Percentiles rank a stretch among this genome's conserved stretches.
Evolutionary conservation across 1,284 basidiomycete genomes (phyloP).

Genomic region (Clitocybe nebularis): DNA sequence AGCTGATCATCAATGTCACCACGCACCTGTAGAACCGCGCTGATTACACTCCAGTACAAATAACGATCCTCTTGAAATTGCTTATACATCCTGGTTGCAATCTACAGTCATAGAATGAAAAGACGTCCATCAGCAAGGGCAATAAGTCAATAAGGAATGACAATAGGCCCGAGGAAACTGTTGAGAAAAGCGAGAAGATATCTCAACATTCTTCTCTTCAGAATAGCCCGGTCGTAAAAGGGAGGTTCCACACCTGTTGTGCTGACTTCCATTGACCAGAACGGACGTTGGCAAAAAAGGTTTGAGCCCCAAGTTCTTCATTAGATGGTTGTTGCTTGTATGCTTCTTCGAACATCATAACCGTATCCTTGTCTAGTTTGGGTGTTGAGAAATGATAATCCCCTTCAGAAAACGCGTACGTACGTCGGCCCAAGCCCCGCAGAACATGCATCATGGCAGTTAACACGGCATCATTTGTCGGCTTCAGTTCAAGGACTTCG

Average conservation of each 20-base stretch:
- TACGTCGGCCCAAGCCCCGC: conserved; percentile 70
- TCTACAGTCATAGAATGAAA: conserved; percentile 30
- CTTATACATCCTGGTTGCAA: conserved; percentile 75
- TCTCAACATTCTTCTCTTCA: too few relatives aligned
- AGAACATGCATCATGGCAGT: conserved; percentile 80
- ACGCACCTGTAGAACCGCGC: conserved; percentile 73
- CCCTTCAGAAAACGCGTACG: conserved; percentile 24
- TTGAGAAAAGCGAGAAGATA: too few relatives aligned
- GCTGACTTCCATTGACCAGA: conserved; percentile 77
- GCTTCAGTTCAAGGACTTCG: conserved; percentile 67
- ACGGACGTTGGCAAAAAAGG: conserved; percentile 79
- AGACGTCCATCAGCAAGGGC: neutral
- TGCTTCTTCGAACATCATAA: conserved; percentile 77
- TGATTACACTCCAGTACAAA: conserved; percentile 80
- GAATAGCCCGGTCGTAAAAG: too few relatives aligned
- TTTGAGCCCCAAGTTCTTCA: conserved; percentile 78
- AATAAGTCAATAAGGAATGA: too few relatives aligned
- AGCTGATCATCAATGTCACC: neutral
- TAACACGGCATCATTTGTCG: conserved; percentile 66
- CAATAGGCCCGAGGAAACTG: too few relatives aligned
- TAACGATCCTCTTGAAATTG: conserved; percentile 76
- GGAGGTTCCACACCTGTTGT: conserved; percentile 69
- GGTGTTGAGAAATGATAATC: conserved; percentile 1
- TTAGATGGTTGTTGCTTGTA: conserved; percentile 74
- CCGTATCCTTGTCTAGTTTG: conserved; percentile 63